phyloP scores from a whole-genome alignment of 169 alveolate species.

The Babesia microti region DNA sequence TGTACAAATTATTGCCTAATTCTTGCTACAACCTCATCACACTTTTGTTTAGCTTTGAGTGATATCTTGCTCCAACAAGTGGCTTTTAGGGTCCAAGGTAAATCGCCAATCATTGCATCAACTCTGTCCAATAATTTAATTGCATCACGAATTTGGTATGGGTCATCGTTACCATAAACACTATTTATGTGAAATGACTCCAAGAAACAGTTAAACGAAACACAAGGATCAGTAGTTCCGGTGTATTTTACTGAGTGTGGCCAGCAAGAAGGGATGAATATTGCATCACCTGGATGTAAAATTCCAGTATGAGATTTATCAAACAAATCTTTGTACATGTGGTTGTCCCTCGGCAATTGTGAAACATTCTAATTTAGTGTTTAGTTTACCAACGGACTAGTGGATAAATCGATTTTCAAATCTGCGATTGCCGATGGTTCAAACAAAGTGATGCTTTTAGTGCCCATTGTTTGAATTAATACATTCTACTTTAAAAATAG shows the following conservation, averaged over 20 bases:
- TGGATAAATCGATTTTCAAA: conserved; percentile 20
- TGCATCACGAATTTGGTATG: conserved; percentile 14
- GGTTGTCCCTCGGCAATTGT: conserved; percentile 2
- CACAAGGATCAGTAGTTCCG: conserved; percentile 1
- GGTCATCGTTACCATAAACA: conserved; percentile 22
- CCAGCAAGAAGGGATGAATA: conserved; percentile 45
- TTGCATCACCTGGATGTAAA: conserved; percentile 28
- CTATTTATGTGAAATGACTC: too few species aligned
- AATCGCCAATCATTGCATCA: too few species aligned
- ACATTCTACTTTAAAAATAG: conserved; percentile 14
- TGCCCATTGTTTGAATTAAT: conserved; percentile 26
- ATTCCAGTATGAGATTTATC: conserved; percentile 4
- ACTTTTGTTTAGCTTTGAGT: too few species aligned
- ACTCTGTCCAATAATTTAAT: too few species aligned
- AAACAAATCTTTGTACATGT: conserved; percentile 1
- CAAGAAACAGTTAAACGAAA: too few species aligned
- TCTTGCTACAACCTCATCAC: too few species aligned
- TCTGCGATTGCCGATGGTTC: conserved; percentile 27
- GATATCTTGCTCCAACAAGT: too few species aligned
- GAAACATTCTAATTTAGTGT: conserved; percentile 6
- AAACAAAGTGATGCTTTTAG: conserved; percentile 21
- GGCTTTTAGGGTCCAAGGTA: too few species aligned
- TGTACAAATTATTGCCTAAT: too few species aligned
- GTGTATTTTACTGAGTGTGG: conserved; percentile 31
- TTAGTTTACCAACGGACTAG: conserved; percentile 13